These are phyloP conservation scores for Coemansia sp. DNA, from an alignment of 192 early-diverging fungal genomes.

Conservation along the genomic window DNA sequence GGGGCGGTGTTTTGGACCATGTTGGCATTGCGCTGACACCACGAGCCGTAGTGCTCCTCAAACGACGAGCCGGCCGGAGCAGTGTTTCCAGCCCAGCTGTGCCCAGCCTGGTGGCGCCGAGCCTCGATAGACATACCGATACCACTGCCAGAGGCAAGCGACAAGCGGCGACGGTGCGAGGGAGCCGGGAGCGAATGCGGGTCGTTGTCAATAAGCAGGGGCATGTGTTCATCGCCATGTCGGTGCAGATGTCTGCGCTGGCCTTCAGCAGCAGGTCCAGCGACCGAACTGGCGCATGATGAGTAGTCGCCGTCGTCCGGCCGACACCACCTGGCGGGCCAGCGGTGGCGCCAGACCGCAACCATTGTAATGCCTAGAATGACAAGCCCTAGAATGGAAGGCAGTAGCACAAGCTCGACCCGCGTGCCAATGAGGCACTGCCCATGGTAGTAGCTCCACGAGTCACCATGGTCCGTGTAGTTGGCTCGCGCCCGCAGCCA, in stretches of 20 bases:
- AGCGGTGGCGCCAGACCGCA: conserved; percentile 29
- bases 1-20: conserved; percentile 17
- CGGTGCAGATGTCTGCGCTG: conserved; percentile 3
- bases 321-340: conserved; percentile 4
- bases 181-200: conserved; percentile 16
- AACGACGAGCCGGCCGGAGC: conserved; percentile 10
- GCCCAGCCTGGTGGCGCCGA: not conserved
- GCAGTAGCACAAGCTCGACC: conserved; percentile 39
- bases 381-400: conserved; percentile 20
- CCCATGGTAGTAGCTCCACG: conserved; percentile 48
- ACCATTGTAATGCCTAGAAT: conserved; percentile 23
- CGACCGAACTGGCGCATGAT: conserved; percentile 15
- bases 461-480: conserved; percentile 18
- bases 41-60: conserved; percentile 50
- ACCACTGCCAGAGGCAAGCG: not conserved
- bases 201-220: conserved; percentile 51
- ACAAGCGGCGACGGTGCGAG: not conserved
- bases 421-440: conserved; percentile 40
- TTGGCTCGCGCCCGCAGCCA: conserved; percentile 34
- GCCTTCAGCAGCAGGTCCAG: not conserved
- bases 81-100: not conserved
- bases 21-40: conserved; percentile 34
- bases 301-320: conserved; percentile 2
- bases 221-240: conserved; percentile 22
- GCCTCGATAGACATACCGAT: not conserved